Percentiles rank a stretch among this genome's conserved stretches.
Conservation (phyloP, 2,329 filamentous ascomycete species). For the Neonectria ditissima region DNA sequence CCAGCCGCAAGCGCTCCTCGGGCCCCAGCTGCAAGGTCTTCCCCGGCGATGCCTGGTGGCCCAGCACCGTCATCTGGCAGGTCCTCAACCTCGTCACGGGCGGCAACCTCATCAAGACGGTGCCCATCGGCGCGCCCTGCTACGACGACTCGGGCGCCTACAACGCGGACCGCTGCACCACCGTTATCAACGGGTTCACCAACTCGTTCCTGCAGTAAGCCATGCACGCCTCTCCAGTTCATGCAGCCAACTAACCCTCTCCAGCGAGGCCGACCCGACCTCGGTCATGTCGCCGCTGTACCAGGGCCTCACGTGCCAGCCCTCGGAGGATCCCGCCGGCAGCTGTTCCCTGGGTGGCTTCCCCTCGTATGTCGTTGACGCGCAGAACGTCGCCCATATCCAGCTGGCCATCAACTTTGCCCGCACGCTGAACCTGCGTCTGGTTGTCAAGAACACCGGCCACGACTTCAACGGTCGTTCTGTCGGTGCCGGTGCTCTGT, state of each 20-base stretch:
- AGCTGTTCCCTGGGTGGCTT: constrained; percentile 56
- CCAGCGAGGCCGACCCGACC: constrained; percentile 52
- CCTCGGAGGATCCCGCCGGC: constrained; percentile 30
- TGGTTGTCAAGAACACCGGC: constrained; percentile 62
- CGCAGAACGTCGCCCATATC: constrained; percentile 56
- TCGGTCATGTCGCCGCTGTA: constrained; percentile 56
- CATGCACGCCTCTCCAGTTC: background rate
- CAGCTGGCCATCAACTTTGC: constrained; percentile 62
- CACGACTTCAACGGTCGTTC: constrained; percentile 64
- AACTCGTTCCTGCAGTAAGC: constrained; percentile 41
- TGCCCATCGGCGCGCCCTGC: constrained; percentile 49
- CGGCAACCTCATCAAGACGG: constrained; percentile 48
- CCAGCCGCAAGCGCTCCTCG: background rate
- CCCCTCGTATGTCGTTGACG: constrained; percentile 57
- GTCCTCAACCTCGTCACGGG: constrained; percentile 51
- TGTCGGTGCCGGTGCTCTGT: constrained; percentile 68
- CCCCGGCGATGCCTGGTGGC: constrained; percentile 50
- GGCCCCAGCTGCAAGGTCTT: constrained; percentile 48
- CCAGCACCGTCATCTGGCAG: constrained; percentile 44
- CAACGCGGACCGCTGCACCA: constrained; percentile 43
- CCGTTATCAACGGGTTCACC: constrained; percentile 45
- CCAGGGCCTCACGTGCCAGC: constrained; percentile 53
- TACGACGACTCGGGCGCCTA: constrained; percentile 44
- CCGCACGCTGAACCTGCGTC: constrained; percentile 56
- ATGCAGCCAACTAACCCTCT: constrained; percentile 21